A percentile compares a stretch with the other conserved stretches of the same genome.
Evolutionary conservation across 805 yeast species (phyloP).

Genomic region (Wickerhamiella cacticola): DNA sequence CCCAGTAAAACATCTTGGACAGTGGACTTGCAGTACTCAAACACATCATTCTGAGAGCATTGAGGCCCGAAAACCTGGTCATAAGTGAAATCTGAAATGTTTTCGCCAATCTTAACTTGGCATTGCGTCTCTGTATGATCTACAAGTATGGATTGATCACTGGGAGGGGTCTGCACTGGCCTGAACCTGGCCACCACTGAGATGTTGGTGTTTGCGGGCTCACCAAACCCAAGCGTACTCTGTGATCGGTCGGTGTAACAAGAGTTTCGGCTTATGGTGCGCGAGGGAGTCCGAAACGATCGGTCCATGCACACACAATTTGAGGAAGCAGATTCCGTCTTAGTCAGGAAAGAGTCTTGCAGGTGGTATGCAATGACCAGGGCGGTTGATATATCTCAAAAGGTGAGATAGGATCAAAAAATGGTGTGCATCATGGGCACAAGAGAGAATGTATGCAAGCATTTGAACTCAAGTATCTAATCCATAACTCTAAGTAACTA

Average conservation of each 20-base stretch:
- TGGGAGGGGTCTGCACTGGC: constrained; percentile 36
- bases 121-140: constrained; percentile 7
- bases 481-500: too few relatives aligned
- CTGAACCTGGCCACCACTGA: constrained; percentile 64
- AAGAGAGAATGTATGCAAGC: too few relatives aligned
- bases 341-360: constrained; percentile 7
- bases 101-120: constrained; percentile 20
- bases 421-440: too few relatives aligned
- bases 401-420: too few relatives aligned
- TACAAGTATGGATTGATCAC: neutral
- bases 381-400: too few relatives aligned
- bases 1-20: constrained; percentile 65
- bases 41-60: constrained; percentile 46
- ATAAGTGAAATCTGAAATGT: constrained; percentile 37
- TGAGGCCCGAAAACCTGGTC: constrained; percentile 50
- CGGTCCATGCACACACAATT: constrained; percentile 9
- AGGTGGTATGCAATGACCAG: neutral
- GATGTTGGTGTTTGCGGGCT: constrained; percentile 30
- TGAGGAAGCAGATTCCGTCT: constrained; percentile 1
- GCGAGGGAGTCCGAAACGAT: constrained; percentile 10
- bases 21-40: constrained; percentile 45
- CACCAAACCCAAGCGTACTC: constrained; percentile 4
- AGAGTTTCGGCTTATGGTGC: constrained; percentile 9
- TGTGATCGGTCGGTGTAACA: constrained; percentile 8
- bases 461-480: too few relatives aligned